Evolutionary conservation across 495 filamentous ascomycete genomes (phyloP).

Genomic region (Talaromyces ruber): DNA sequence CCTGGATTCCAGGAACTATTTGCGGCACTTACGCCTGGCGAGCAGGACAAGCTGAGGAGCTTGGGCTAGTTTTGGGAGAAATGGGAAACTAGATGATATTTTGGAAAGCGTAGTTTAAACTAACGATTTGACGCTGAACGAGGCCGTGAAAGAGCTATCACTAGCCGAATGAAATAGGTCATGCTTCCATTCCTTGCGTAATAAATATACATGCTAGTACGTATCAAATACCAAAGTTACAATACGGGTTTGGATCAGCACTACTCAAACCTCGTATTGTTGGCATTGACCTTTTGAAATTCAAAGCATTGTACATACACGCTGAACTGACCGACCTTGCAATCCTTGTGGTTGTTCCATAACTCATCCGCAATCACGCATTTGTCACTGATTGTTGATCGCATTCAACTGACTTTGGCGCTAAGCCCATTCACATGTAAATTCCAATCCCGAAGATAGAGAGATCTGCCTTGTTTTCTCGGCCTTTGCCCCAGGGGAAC

Average conservation of each 20-base stretch:
- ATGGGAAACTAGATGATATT: background rate
- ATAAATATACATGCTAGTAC: background rate
- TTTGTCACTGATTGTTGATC: background rate
- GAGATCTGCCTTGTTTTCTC: background rate
- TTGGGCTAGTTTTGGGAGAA: conserved; percentile 13
- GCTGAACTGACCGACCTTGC: too few relatives aligned
- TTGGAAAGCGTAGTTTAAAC: background rate
- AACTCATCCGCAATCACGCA: background rate
- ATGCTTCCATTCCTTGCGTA: background rate
- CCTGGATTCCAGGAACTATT: conserved; percentile 70
- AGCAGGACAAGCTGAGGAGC: conserved; percentile 60
- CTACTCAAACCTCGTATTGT: background rate
- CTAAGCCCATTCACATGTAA: background rate
- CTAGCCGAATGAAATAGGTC: background rate
- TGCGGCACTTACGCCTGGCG: conserved; percentile 55
- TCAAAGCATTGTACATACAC: background rate
- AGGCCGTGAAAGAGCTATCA: background rate
- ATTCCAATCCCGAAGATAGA: background rate
- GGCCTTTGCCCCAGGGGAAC: background rate
- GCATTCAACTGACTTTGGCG: background rate
- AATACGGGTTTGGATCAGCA: background rate
- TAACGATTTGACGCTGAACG: background rate
- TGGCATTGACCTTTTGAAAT: too few relatives aligned
- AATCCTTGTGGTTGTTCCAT: background rate
- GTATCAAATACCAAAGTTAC: background rate